These are phyloP conservation scores for Hondaea fermentalgiana DNA, from an alignment of 108 stramenopile species.

Conservation along the genomic window DNA sequence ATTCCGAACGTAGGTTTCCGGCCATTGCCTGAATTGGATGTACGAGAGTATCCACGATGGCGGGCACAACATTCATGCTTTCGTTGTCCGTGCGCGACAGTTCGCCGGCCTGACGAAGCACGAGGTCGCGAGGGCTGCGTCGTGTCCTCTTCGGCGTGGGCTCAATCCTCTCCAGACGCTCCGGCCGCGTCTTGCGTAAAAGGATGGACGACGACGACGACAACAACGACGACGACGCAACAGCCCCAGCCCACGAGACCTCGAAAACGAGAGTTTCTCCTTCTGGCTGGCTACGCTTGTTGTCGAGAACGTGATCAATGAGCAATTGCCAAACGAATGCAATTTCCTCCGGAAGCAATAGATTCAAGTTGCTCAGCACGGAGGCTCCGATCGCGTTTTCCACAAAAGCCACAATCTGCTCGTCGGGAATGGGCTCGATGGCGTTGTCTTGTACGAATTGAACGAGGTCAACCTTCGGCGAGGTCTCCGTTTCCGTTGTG, in stretches of 20 bases:
- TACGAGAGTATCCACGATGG: not conserved
- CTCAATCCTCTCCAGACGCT: not conserved
- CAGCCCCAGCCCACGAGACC: not conserved
- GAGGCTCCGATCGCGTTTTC: not conserved
- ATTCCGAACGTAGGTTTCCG: not conserved
- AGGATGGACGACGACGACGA: not conserved
- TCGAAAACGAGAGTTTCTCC: not conserved
- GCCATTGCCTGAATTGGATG: not conserved
- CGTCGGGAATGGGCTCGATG: not conserved
- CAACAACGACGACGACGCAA: not conserved
- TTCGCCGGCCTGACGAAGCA: not conserved
- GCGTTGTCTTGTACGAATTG: not conserved
- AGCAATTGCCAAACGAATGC: not conserved
- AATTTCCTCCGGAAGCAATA: not conserved
- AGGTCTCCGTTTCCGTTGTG: not conserved
- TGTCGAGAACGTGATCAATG: not conserved
- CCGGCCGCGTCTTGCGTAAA: not conserved
- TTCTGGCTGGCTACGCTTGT: not conserved
- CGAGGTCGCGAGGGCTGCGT: not conserved
- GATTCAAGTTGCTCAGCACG: not conserved
- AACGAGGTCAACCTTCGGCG: not conserved
- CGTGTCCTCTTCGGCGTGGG: not conserved
- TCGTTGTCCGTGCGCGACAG: not conserved
- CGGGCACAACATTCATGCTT: not conserved
- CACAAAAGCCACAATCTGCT: not conserved